These are phyloP conservation scores for Ceratocystis huliohia DNA, from an alignment of 2,329 filamentous ascomycete species.

Conservation along the genomic window DNA sequence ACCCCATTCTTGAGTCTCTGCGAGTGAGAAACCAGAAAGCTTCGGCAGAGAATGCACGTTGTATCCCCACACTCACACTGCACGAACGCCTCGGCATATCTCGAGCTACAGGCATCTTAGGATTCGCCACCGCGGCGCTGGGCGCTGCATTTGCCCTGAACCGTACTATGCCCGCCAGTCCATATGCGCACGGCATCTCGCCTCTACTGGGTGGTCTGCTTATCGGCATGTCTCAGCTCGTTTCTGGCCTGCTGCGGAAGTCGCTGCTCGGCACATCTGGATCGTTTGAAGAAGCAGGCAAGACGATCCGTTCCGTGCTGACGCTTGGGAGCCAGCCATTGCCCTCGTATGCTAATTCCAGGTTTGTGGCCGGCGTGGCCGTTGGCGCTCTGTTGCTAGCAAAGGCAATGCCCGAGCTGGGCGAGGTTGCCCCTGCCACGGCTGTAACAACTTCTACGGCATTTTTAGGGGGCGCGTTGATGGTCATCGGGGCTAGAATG, in stretches of 20 bases:
- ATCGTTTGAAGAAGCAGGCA: constrained; percentile 48
- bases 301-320: constrained; percentile 37
- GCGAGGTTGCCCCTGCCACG: constrained; percentile 25
- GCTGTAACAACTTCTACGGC: constrained; percentile 31
- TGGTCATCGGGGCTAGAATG: constrained; percentile 48
- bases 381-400: constrained; percentile 35
- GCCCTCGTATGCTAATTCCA: constrained; percentile 33
- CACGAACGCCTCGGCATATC: constrained; percentile 33
- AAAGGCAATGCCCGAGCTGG: constrained; percentile 20
- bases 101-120: constrained; percentile 29
- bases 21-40: background rate
- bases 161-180: constrained; percentile 27
- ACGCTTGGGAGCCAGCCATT: constrained; percentile 25
- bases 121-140: constrained; percentile 34
- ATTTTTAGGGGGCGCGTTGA: constrained; percentile 41
- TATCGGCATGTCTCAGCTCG: constrained; percentile 45
- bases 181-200: constrained; percentile 29
- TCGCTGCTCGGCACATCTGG: constrained; percentile 48
- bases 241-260: constrained; percentile 41
- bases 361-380: constrained; percentile 42
- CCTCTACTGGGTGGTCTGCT: constrained; percentile 44
- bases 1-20: constrained; percentile 23
- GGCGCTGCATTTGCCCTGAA: constrained; percentile 30
- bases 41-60: constrained; percentile 21
- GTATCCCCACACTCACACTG: constrained; percentile 26